Evolutionary conservation across 306 rosid genomes (phyloP).

Genomic region (Hippophae rhamnoides): DNA sequence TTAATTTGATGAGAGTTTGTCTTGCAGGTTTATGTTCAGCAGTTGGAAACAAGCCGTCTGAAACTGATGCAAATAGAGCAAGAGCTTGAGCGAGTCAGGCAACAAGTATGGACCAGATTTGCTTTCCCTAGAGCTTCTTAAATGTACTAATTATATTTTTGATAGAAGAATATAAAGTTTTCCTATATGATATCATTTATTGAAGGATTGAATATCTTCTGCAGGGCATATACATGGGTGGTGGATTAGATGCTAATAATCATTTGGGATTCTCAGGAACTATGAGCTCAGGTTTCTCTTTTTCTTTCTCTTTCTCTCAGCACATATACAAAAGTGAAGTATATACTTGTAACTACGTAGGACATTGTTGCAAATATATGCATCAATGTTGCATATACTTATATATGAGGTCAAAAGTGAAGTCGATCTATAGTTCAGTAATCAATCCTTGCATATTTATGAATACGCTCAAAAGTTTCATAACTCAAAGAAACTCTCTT

Average conservation of each 20-base stretch:
- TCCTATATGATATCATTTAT: slow-evolving; percentile 12
- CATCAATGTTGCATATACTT: too few relatives aligned
- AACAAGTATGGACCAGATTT: slow-evolving; percentile 47
- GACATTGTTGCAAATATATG: too few relatives aligned
- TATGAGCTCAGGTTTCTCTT: slow-evolving; percentile 61
- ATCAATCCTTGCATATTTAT: too few relatives aligned
- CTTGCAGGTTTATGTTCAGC: slow-evolving; percentile 77
- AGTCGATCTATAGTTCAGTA: too few relatives aligned
- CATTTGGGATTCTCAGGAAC: slow-evolving; percentile 45
- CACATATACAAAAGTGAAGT: too few relatives aligned
- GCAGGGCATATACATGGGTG: slow-evolving; percentile 60
- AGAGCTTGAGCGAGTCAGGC: slow-evolving; percentile 63
- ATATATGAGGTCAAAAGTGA: too few relatives aligned
- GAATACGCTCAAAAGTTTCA: too few relatives aligned
- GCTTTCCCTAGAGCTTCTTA: slow-evolving; percentile 15
- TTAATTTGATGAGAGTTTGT: slow-evolving; percentile 18
- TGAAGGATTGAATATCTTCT: slow-evolving; percentile 15
- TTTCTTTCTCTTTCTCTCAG: slow-evolving; percentile 2
- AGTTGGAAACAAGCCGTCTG: slow-evolving; percentile 80
- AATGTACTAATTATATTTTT: slow-evolving; percentile 4
- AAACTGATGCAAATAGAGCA: slow-evolving; percentile 70
- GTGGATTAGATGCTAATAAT: slow-evolving; percentile 41
- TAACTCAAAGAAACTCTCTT: too few relatives aligned
- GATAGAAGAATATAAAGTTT: neutral
- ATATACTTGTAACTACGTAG: too few relatives aligned